Evolutionary conservation across 2,329 filamentous ascomycete genomes (phyloP).

Genomic region (Leptosphaerulina australis): DNA sequence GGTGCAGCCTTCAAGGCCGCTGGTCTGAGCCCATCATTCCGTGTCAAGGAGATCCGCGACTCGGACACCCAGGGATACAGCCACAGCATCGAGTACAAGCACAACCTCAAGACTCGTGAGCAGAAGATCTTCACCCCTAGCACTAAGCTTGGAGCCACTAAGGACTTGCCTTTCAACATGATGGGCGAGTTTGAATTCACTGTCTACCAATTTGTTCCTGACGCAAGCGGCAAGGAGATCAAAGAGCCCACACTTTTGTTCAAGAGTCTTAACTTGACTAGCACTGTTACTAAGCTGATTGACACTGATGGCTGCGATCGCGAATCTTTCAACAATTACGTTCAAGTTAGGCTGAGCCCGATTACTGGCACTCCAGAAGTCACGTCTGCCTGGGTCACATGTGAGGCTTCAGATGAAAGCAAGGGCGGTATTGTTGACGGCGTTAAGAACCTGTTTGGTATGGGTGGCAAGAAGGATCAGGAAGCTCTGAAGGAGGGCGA

Average conservation of each 20-base stretch:
- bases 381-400: slow-evolving; percentile 76
- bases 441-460: slow-evolving; percentile 94
- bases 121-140: slow-evolving; percentile 83
- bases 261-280: slow-evolving; percentile 83
- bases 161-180: slow-evolving; percentile 84
- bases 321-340: slow-evolving; percentile 78
- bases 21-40: slow-evolving; percentile 90
- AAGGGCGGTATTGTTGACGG: slow-evolving; percentile 88
- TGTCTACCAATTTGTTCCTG: slow-evolving; percentile 75
- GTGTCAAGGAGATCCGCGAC: slow-evolving; percentile 93
- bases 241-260: slow-evolving; percentile 70
- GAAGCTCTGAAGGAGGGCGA: slow-evolving; percentile 65
- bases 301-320: slow-evolving; percentile 78
- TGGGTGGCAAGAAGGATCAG: slow-evolving; percentile 89
- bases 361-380: slow-evolving; percentile 83
- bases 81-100: slow-evolving; percentile 75
- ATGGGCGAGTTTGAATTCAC: slow-evolving; percentile 79
- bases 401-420: slow-evolving; percentile 75
- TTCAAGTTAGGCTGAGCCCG: slow-evolving; percentile 73
- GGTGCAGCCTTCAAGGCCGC: slow-evolving; percentile 95
- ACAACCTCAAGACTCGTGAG: slow-evolving; percentile 70
- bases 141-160: slow-evolving; percentile 76
- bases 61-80: slow-evolving; percentile 78
- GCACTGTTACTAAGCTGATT: slow-evolving; percentile 76
- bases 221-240: slow-evolving; percentile 49